Conservation (phyloP, 176 grass and related monocot species). For the Ananas comosus region DNA sequence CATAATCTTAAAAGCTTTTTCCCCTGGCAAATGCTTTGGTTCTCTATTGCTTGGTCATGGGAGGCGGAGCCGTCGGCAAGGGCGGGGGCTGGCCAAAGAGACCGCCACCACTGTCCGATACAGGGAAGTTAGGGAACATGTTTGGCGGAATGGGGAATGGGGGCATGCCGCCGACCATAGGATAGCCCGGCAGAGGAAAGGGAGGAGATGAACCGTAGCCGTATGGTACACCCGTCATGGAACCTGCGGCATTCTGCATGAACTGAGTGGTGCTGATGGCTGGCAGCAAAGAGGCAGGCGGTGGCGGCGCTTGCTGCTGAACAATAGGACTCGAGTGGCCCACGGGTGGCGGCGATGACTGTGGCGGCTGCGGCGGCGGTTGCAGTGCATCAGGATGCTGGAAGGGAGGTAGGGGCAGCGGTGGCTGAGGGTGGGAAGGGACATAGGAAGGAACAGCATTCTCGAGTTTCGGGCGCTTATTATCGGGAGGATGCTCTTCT, state of each 20-base stretch:
- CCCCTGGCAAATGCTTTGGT: neutral
- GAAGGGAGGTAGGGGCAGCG: neutral
- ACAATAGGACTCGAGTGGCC: neutral
- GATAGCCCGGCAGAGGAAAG: neutral
- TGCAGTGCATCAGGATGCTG: slow-evolving; percentile 1
- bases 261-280: neutral
- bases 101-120: neutral
- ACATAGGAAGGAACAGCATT: slow-evolving; percentile 1
- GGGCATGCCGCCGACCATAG: neutral
- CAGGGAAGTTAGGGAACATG: neutral
- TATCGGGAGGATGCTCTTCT: slow-evolving; percentile 18
- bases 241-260: neutral
- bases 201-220: slow-evolving; percentile 2
- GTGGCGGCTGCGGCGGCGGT: neutral
- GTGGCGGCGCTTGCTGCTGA: neutral
- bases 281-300: neutral
- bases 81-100: slow-evolving; percentile 10
- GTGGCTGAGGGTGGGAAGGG: neutral
- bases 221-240: neutral
- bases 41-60: slow-evolving; percentile 8
- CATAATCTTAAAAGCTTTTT: neutral
- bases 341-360: slow-evolving; percentile 8
- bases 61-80: slow-evolving; percentile 10
- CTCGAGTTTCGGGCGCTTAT: slow-evolving; percentile 8
- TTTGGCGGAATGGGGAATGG: neutral